Percentiles rank a stretch among this genome's conserved stretches.
These are phyloP conservation scores for Lippia alba DNA, from an alignment of 305 asterid genomes.

Conservation along the genomic window DNA sequence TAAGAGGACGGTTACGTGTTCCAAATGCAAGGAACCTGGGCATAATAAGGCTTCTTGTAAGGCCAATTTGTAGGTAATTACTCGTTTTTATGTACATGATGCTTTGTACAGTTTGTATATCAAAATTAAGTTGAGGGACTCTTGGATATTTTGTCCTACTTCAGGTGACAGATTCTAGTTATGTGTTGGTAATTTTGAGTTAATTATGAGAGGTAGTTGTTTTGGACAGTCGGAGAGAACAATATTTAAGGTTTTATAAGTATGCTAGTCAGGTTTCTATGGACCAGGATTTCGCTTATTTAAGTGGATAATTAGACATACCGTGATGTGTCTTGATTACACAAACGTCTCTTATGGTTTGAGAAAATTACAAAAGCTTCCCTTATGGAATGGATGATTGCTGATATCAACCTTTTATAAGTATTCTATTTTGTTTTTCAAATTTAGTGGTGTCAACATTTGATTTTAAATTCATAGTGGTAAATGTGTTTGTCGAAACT, in stretches of 20 bases:
- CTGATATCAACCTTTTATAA: too few species aligned
- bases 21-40: slow-evolving; percentile 88
- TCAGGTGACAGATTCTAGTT: not conserved
- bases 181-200: slow-evolving; percentile 1
- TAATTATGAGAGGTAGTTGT: not conserved
- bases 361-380: too few species aligned
- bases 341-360: too few species aligned
- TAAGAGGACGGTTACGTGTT: slow-evolving; percentile 85
- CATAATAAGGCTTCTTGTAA: slow-evolving; percentile 91
- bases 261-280: not conserved
- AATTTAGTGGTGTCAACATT: too few species aligned
- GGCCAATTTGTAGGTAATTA: slow-evolving; percentile 39
- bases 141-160: not conserved
- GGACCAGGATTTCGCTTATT: not conserved
- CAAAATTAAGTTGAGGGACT: not conserved
- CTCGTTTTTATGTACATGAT: slow-evolving; percentile 25
- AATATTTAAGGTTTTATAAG: not conserved
- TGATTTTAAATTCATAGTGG: too few species aligned
- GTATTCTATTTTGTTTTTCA: too few species aligned
- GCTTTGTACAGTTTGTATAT: slow-evolving; percentile 37
- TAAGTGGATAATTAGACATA: too few species aligned
- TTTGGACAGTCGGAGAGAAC: slow-evolving; percentile 2
- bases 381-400: too few species aligned
- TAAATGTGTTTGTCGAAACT: too few species aligned
- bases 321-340: too few species aligned